Evolutionary conservation across 1,284 basidiomycete genomes (phyloP), one percentile per base, ranked within the genome.

Genomic region (Omphalotus olearius): DNA sequence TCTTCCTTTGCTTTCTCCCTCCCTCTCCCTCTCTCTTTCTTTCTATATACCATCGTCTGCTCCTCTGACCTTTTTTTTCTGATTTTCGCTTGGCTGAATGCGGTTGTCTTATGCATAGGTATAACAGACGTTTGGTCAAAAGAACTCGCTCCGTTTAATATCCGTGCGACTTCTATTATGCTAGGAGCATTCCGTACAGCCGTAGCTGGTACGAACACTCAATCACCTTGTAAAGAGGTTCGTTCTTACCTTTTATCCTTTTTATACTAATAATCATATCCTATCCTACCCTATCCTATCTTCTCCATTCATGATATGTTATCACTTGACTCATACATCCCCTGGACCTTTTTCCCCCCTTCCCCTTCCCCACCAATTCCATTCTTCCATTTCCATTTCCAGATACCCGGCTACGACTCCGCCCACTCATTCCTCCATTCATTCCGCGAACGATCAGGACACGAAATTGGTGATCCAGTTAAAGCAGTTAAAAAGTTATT

Each of bases 131-230:
- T 18, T 1, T 55, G 54, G 54, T 28, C 50, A 23, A 45, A 51
- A 13, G 54, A 55, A 40, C 46, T 55, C 25, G 26, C 36, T 20
- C 50, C 54, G 13, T 55, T 52, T 37, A 55, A 55, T 28, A 50
- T 55, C 2, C 50, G 54, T 18, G 42, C 47, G 3, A 35, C 42
- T 14, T 45, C 50, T 13, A 33, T 55, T 5, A 28, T 16, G 40
- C 54, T 52, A 30, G 54, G 54, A 30, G 45, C 40, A 11, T 55
- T 55, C 43, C 45, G 54, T 16, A 55, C 54, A 1, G 25, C 50
- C 13, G 46, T 55, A 6, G 47, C 52, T 17, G 35, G 33, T 18
- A 40, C 50, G 0, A 45, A 45, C 17, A 33, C 36, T 23, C 39
- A 55, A 46, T 4, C 17, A 25, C 28, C 49, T 2, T n/a, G 16